Base-by-base conservation (phyloP, 345 rosid genomes). In the Salix caprea region DNA sequence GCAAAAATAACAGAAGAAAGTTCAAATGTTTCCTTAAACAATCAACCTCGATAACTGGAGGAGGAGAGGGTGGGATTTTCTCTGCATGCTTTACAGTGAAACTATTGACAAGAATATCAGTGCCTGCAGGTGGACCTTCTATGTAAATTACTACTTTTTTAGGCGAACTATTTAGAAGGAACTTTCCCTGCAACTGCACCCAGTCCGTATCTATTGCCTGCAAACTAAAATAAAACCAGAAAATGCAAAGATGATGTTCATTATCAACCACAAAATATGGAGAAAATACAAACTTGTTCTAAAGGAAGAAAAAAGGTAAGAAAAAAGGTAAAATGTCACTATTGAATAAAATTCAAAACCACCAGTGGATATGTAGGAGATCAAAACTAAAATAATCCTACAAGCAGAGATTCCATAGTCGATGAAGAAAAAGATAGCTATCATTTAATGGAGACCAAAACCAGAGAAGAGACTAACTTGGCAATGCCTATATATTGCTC, bases 41-140 rank as follows among this genome's bases (percentile, higher is more conserved):
- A 72, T 84, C 58, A 73, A 94, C 98, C 93, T 89, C 92, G 30
- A 89, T 86, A 75, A 76, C 64, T n/a, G 98, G 96, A 19, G 87
- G 90, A 74, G 81, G 61, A 15, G 92, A 83, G 73, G 96, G 93
- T 69, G 90, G 88, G 73, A 62, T 62, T 82, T 89, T 90, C 85
- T 83, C 86, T 12, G 98, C 98, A 66, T 87, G 97, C 84, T 90
- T 91, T 16, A 93, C 88, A 32, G 73, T 74, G 16, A 93, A 86
- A 83, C 87, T 88, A 68, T 93, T 90, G 67, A 95, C 75, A 72
- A 95, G 96, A 85, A 95, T 87, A 87, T 95, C 98, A 2, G 86
- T 81, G 71, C 97, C 98, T 32, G 92, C 85, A 32, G 97, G 93
- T 1, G 99, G 98, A 76, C 98, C 99, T 91, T 95, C 99, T 8